Base-by-base conservation (phyloP, 2,329 filamentous ascomycete genomes). In the Knoxdaviesia proteae region DNA sequence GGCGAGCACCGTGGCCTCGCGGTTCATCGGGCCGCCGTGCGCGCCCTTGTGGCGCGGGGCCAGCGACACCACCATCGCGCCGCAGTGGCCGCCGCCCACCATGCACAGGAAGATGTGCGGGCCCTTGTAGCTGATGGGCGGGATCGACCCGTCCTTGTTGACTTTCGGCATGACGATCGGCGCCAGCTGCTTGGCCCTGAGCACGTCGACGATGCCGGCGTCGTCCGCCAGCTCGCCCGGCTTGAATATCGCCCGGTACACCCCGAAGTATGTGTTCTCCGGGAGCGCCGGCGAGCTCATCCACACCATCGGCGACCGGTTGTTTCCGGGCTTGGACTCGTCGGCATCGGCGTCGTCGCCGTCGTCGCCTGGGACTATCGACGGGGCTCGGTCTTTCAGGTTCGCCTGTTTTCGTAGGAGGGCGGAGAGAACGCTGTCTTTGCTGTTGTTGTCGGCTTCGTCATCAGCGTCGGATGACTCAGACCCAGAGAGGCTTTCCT, bases 1-100 rank as follows among this genome's bases (percentile, higher is more conserved):
- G 0, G 86, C 88, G 38, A 94, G 69, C 0, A 96, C 84, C 0
- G 80, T 80, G 5, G 88, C 84, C 53, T 93, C 82, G 42, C 84
- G 71, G 49, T 92, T 86, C 54, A 93, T 72, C 1, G 80, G 68
- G 0, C 81, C 80, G 10, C 71, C 64, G 3, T 67, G 65, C 42
- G 74, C 74, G 55, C 83, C 88, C 35, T 74, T 72, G 42, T 80
- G 65, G 47, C 86, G 82, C 0, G 90, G 87, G 1, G 84, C 76
- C 4, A 96, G 68, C 0, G 86, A 86, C 7, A 98, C 82, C 7
- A 96, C 68, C 87, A 96, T 96, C 41, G 83, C 90, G 0, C 90
- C 90, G 55, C 98, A 98, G 57, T 98, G 90, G 0, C 90, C 90
- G 46, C 90, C 90, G 30, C 90, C 90, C 41, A 98, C 93, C 90